phyloP scores from a whole-genome alignment of 257 asterid species.

The Mitragyna speciosa region DNA sequence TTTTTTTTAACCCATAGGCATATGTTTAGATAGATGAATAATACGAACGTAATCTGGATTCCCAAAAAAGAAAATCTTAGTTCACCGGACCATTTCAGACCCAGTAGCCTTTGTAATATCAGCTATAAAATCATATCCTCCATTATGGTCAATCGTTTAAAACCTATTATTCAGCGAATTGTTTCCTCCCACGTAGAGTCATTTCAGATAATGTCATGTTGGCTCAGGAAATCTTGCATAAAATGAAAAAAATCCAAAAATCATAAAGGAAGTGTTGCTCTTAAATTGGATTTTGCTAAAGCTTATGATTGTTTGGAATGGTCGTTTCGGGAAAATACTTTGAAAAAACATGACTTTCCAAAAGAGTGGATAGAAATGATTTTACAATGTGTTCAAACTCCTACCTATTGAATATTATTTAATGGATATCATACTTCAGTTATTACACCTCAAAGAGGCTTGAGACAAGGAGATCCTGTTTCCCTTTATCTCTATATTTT shows the following conservation, averaged over 20 bases:
- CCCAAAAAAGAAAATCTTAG: neutral
- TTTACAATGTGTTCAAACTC: neutral
- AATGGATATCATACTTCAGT: neutral
- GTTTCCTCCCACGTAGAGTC: neutral
- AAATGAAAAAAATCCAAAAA: neutral
- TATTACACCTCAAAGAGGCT: too few species aligned
- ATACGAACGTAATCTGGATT: too few species aligned
- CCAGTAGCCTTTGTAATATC: neutral
- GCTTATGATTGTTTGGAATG: neutral
- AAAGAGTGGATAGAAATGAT: neutral
- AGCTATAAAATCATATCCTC: neutral
- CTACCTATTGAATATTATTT: neutral
- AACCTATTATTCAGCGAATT: neutral
- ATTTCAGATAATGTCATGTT: neutral
- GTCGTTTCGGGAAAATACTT: too few species aligned
- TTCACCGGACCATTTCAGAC: neutral
- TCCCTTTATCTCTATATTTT: neutral
- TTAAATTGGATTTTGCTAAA: neutral
- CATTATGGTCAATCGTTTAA: neutral
- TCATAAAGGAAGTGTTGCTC: neutral
- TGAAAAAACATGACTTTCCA: neutral
- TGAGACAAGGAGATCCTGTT: too few species aligned
- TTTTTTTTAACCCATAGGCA: too few species aligned
- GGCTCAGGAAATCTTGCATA: conserved; percentile 1
- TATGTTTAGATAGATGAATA: too few species aligned